phyloP scores from a whole-genome alignment of 1,139 yeast genomes.

The Suhomyces chickasaworum region DNA sequence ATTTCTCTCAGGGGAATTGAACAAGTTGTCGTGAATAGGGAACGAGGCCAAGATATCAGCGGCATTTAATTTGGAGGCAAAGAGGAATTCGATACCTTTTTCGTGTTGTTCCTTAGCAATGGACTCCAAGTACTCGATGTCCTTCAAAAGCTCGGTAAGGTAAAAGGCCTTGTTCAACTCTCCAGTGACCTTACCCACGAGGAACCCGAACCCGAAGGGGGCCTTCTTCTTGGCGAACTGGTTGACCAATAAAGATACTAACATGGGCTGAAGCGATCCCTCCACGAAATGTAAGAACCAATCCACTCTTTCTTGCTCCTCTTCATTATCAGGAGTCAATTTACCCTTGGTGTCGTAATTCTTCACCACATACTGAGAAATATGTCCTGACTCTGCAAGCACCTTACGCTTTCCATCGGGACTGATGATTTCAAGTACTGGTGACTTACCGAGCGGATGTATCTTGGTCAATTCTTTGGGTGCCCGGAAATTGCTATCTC shows the following conservation, averaged over 20 bases:
- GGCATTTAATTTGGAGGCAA: conserved; percentile 38
- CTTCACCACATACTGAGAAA: conserved; percentile 33
- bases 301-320: conserved; percentile 32
- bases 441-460: conserved; percentile 47
- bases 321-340: conserved; percentile 28
- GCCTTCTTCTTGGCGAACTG: conserved; percentile 29
- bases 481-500: conserved; percentile 34
- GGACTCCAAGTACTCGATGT: conserved; percentile 34
- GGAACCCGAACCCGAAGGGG: conserved; percentile 31
- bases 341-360: conserved; percentile 32
- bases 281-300: conserved; percentile 45
- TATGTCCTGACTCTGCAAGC: conserved; percentile 45
- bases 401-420: conserved; percentile 22
- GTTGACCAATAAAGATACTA: conserved; percentile 36
- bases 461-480: conserved; percentile 37
- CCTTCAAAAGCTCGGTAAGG: conserved; percentile 26
- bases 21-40: conserved; percentile 32
- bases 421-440: conserved; percentile 38
- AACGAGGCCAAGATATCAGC: conserved; percentile 44
- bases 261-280: conserved; percentile 38
- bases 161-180: conserved; percentile 33
- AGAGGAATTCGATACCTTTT: conserved; percentile 32
- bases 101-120: conserved; percentile 31
- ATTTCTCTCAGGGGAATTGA: conserved; percentile 18
- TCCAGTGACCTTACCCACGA: conserved; percentile 28